A percentile compares a stretch with the other conserved stretches of the same genome.
These are phyloP conservation scores for Excoecaria agallocha DNA, from an alignment of 345 rosid genomes.

Conservation along the genomic window DNA sequence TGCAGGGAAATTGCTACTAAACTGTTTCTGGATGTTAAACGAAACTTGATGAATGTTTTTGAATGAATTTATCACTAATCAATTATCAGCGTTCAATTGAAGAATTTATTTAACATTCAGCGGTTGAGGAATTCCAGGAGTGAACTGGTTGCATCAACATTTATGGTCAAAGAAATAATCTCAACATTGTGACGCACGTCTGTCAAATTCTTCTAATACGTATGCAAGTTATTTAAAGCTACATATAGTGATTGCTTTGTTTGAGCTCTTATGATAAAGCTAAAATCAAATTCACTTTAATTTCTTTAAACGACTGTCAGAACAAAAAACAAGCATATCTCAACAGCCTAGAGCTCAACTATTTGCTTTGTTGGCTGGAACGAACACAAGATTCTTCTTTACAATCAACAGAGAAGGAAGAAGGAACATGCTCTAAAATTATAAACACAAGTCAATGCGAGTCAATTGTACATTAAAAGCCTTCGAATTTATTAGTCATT, in stretches of 20 bases:
- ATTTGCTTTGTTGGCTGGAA: neutral
- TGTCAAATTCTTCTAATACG: too few species aligned
- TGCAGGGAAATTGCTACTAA: neutral
- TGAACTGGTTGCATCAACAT: too few species aligned
- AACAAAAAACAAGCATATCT: too few species aligned
- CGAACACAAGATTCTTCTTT: constrained; percentile 9
- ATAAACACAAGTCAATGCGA: constrained; percentile 10
- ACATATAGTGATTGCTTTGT: neutral
- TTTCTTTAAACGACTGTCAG: neutral
- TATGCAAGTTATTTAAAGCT: neutral
- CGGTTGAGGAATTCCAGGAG: too few species aligned
- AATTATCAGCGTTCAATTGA: too few species aligned
- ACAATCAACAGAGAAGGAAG: neutral
- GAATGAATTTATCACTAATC: too few species aligned
- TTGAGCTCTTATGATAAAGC: neutral
- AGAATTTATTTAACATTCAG: too few species aligned
- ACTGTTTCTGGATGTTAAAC: neutral
- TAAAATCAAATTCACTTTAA: neutral
- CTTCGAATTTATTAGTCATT: constrained; percentile 4
- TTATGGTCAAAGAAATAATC: too few species aligned
- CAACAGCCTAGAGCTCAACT: too few species aligned
- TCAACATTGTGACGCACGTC: too few species aligned
- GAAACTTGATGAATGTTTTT: too few species aligned
- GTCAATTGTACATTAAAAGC: constrained; percentile 14
- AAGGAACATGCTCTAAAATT: constrained; percentile 3